phyloP scores from a whole-genome alignment of 495 filamentous ascomycete genomes.

The Tuber magnatum region DNA sequence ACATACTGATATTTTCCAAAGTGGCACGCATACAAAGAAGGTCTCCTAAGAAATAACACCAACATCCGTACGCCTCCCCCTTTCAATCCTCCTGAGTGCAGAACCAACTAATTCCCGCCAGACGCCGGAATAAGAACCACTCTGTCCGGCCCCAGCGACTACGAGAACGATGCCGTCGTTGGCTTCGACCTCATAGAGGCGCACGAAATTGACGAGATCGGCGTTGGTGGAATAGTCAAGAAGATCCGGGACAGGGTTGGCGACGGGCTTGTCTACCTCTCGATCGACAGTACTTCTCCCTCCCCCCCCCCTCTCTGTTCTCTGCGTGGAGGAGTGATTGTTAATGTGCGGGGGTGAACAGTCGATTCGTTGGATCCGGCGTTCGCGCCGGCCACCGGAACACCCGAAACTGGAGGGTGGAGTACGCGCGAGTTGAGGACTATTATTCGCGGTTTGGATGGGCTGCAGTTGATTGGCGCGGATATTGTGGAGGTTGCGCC shows the following conservation, averaged over 20 bases:
- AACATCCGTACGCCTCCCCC: constrained; percentile 56
- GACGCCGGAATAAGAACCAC: constrained; percentile 71
- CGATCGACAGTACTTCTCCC: constrained; percentile 55
- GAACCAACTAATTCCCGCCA: not conserved
- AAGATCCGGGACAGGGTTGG: constrained; percentile 69
- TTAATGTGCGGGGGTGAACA: not conserved
- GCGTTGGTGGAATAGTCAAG: constrained; percentile 63
- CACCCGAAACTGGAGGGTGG: constrained; percentile 83
- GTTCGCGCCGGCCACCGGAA: constrained; percentile 77
- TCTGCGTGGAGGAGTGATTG: not conserved
- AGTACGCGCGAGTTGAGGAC: constrained; percentile 68
- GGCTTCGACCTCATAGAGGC: constrained; percentile 78
- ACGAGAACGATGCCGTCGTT: constrained; percentile 74
- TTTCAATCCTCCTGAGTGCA: not conserved
- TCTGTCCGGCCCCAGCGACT: constrained; percentile 62
- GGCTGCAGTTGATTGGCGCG: constrained; percentile 67
- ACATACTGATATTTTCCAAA: constrained; percentile 6
- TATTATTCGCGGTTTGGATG: constrained; percentile 65
- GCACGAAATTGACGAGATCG: constrained; percentile 70
- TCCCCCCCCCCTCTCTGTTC: not conserved
- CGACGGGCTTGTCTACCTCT: constrained; percentile 67
- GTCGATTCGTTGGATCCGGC: constrained; percentile 80
- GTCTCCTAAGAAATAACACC: constrained; percentile 67
- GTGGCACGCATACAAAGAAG: constrained; percentile 61
- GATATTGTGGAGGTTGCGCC: constrained; percentile 74